phyloP scores from a whole-genome alignment of 257 asterid species.

The Primulina tabacum region DNA sequence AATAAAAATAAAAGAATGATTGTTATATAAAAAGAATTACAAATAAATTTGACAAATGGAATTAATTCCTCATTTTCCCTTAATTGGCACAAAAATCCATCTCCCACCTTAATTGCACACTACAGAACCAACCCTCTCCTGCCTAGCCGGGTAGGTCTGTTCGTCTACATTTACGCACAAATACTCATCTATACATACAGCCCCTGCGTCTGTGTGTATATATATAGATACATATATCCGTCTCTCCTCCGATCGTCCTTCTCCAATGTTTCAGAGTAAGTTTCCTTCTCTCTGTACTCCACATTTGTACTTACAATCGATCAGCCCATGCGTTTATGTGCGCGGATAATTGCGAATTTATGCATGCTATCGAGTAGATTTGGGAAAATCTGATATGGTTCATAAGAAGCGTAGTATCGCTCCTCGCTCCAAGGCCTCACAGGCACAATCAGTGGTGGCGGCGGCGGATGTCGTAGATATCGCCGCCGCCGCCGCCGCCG shows the following conservation, averaged over 20 bases:
- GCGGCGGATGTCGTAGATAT: conserved; percentile 19
- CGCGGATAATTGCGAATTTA: conserved; percentile 20
- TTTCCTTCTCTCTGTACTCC: conserved; percentile 1
- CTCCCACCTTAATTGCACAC: conserved; percentile 17
- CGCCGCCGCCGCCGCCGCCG: neutral
- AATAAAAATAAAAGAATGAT: no score
- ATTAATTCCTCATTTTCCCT: no score
- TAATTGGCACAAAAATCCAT: no score
- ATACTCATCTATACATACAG: conserved; percentile 11
- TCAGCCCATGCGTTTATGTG: conserved; percentile 9
- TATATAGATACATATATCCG: conserved; percentile 7
- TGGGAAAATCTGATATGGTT: conserved; percentile 36
- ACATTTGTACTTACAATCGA: neutral
- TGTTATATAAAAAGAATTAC: no score
- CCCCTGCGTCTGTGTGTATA: neutral
- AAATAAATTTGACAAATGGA: no score
- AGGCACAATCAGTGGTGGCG: conserved; percentile 15
- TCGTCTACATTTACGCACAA: conserved; percentile 18
- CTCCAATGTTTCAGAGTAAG: conserved; percentile 29
- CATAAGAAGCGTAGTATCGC: conserved; percentile 46
- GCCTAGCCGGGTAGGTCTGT: conserved; percentile 13
- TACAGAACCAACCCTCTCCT: conserved; percentile 21
- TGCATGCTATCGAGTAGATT: conserved; percentile 35
- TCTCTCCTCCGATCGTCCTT: conserved; percentile 26
- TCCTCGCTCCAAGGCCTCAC: conserved; percentile 45